Base-by-base conservation (phyloP, 1,139 yeast species). In the Sugiyamaella xylanicola region DNA sequence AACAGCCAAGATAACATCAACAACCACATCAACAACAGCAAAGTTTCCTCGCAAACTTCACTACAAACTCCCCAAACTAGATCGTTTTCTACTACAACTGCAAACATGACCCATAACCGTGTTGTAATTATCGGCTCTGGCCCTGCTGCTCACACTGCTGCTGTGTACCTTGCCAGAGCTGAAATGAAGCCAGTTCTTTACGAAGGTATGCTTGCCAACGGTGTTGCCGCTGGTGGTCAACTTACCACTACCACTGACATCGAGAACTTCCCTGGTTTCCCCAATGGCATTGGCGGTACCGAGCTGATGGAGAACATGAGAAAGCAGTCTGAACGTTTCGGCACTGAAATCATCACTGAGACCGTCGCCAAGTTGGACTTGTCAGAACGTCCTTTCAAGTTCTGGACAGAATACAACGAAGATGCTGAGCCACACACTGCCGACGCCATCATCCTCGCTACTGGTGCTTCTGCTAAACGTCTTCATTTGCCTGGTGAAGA, bases 141-240 rank as follows among this genome's bases (percentile, higher is more conserved):
- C 65, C 99, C 99, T 55, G 99, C 99, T 59, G 99, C 98, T 56
- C 97, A 93, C 79, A 93, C 99, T 48, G 99, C 99, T 52, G 99
- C 99, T 65, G 89, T 93, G 73, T 93, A 93, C 75, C 80, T 93
- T 59, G 86, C 98, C 32, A 85, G 99, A 74, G 99, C 99, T 40
- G 99, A 93, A 78, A 84, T 91, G 71, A 86, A 87, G 75, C 97
- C 99, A 37, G 86, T 90, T 39, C 74, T 93, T 66, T 93, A 89
- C 75, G 99, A 93, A 77, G 99, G 99, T 67, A 79, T 93, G 86
- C 71, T 93, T 72, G 99, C 99, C 62, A 93, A 93, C 73, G 99
- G 98, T 62, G 83, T 92, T 65, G 99, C 99, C 51, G 97, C 99
- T 29, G 99, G 99, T 66, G 99, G 99, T 60, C 99, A 93, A 77